Base-by-base conservation (phyloP, 2,329 filamentous ascomycete species). In the Samsoniella hepiali region DNA sequence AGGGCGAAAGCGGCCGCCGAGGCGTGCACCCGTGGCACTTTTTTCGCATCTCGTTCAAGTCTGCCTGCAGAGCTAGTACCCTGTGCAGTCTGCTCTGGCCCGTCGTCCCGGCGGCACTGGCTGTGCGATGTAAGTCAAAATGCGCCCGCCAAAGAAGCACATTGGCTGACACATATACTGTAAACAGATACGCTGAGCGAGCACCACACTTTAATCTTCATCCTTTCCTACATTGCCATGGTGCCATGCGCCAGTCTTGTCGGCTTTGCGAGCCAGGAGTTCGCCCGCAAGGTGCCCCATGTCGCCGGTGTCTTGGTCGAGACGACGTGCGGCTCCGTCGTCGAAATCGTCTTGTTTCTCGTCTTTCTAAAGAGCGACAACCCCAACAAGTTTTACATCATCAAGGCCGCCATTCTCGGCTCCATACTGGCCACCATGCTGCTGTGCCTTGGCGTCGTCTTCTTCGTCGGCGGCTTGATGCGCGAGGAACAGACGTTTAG, bases 331-430 rank as follows among this genome's bases (percentile, higher is more conserved):
- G 90, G 89, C 2, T 91, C 90, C 0, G 77, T 93, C 10, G 91
- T 95, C 59, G 91, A 96, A 72, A 88, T 96, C 63, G 84, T 96
- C 54, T 78, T 96, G 36, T 95, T 96, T 76, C 89, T 94, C 79
- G 84, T 93, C 2, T 77, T 96, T 51, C 81, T 95, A 5, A 74
- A 44, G 11, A 63, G 61, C 55, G 38, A 53, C 47, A 53, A 73
- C 11, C 74, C 79, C 2, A 68, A 79, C 58, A 75, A 79, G 73
- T 87, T 89, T 65, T 81, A 83, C n/a, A 90, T 95, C 68, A 91
- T 96, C 69, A 86, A 91, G 71, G 91, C 91, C 60, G 91, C 92
- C 32, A 93, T 96, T 62, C 78, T 96, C 0, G 91, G 92, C 42
- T 94, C 91, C 0, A 90, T 96, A 51, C 75, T 96, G 40, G 91